Evolutionary conservation across 2,329 filamentous ascomycete genomes (phyloP).

Genomic region (Tricladium varicosporioides): DNA sequence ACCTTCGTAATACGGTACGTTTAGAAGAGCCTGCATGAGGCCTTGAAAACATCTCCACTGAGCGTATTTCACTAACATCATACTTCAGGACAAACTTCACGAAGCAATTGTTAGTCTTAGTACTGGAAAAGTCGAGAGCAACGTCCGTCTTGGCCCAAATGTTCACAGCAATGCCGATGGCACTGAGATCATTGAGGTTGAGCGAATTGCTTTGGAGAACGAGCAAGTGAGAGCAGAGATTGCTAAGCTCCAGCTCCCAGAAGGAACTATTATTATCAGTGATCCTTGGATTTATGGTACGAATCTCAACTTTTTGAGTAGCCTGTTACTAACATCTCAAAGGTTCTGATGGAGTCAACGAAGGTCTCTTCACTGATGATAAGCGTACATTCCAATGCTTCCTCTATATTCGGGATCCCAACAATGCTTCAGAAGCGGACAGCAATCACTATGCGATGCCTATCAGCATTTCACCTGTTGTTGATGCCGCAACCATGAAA

Average conservation of each 20-base stretch:
- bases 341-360: constrained; percentile 51
- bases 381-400: constrained; percentile 60
- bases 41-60: neutral
- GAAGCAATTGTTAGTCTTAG: constrained; percentile 56
- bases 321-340: constrained; percentile 4
- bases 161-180: constrained; percentile 58
- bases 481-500: constrained; percentile 60
- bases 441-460: constrained; percentile 69
- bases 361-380: constrained; percentile 43
- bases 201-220: constrained; percentile 54
- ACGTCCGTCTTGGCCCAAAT: constrained; percentile 57
- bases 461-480: constrained; percentile 61
- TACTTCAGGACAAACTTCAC: constrained; percentile 56
- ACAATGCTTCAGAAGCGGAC: constrained; percentile 57
- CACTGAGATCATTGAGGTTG: constrained; percentile 57
- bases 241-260: constrained; percentile 59
- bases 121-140: constrained; percentile 49
- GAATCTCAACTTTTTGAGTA: neutral
- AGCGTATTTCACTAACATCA: constrained; percentile 4
- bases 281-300: constrained; percentile 66
- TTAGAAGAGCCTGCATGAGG: neutral
- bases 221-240: constrained; percentile 57
- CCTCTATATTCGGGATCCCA: constrained; percentile 63
- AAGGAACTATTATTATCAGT: constrained; percentile 55
- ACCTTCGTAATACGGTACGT: constrained; percentile 57